A percentile compares a stretch with the other conserved stretches of the same genome.
Evolutionary conservation across 1,139 yeast species (phyloP).

Genomic region (Kluyveromyces sp.): DNA sequence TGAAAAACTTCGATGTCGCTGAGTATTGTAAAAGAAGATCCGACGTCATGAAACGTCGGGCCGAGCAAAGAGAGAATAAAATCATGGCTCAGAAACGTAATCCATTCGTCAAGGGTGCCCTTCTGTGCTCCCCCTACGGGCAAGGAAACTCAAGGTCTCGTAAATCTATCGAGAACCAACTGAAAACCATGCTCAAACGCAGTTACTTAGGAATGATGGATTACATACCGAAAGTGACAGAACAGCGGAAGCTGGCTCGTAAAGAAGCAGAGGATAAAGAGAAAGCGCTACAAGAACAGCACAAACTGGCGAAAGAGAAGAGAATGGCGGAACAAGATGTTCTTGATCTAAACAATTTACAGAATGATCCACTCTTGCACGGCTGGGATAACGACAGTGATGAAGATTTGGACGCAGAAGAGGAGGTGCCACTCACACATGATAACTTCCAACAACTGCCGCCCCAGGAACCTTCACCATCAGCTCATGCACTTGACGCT

Average conservation of each 20-base stretch:
- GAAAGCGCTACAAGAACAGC: constrained; percentile 16
- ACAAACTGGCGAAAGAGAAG: constrained; percentile 12
- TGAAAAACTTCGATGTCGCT: constrained; percentile 45
- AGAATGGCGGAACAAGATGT: constrained; percentile 11
- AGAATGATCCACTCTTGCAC: constrained; percentile 22
- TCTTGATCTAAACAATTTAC: constrained; percentile 16
- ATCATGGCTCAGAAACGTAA: constrained; percentile 22
- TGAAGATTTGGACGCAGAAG: constrained; percentile 13
- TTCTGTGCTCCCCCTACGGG: constrained; percentile 12
- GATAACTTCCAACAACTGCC: no score
- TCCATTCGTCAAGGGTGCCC: constrained; percentile 25
- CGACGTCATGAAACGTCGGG: constrained; percentile 28
- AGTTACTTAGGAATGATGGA: constrained; percentile 12
- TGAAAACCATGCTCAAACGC: constrained; percentile 12
- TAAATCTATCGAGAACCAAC: constrained; percentile 12
- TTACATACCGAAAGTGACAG: constrained; percentile 8
- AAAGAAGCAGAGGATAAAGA: constrained; percentile 12
- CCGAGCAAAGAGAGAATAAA: constrained; percentile 29
- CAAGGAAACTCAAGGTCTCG: constrained; percentile 7
- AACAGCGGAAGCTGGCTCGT: constrained; percentile 1
- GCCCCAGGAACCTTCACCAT: no score
- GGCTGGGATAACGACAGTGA: constrained; percentile 23
- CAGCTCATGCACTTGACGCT: no score
- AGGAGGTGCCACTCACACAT: background rate
- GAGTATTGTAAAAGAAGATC: constrained; percentile 47